phyloP scores from a whole-genome alignment of 139 green algal species.

The Coccomyxa sp. region DNA sequence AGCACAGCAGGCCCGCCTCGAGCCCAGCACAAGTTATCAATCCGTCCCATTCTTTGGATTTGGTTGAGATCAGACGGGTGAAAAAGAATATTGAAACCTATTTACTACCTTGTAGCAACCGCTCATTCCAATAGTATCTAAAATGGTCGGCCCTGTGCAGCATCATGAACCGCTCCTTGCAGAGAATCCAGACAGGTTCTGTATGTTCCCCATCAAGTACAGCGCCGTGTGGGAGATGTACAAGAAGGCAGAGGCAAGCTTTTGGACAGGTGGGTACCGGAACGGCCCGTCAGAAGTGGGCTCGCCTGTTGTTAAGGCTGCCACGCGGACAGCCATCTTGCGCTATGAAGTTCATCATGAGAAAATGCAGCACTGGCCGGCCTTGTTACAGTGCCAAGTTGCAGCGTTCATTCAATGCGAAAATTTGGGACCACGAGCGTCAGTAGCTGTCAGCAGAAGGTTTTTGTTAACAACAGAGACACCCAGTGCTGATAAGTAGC shows the following conservation, averaged over 20 bases:
- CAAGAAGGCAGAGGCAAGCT: constrained; percentile 94
- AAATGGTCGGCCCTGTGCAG: not conserved
- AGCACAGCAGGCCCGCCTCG: too few species aligned
- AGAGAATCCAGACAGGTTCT: constrained; percentile 89
- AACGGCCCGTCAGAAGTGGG: not conserved
- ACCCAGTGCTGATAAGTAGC: too few species aligned
- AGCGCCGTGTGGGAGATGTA: constrained; percentile 89
- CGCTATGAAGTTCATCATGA: too few species aligned
- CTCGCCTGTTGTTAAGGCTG: not conserved
- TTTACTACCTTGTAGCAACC: too few species aligned
- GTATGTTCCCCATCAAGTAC: constrained; percentile 92
- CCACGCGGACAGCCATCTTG: too few species aligned
- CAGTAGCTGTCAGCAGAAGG: too few species aligned
- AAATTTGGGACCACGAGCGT: not conserved
- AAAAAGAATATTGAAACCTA: too few species aligned
- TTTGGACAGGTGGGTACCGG: constrained; percentile 81
- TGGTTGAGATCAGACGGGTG: too few species aligned
- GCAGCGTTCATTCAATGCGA: not conserved
- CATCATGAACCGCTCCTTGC: constrained; percentile 68
- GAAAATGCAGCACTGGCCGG: too few species aligned
- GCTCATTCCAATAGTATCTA: not conserved
- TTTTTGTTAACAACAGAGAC: too few species aligned
- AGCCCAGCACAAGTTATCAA: too few species aligned
- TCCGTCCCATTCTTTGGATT: too few species aligned
- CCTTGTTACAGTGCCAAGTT: not conserved